Evolutionary conservation across 257 asterid species (phyloP).

Genomic region (Lycium barbarum): DNA sequence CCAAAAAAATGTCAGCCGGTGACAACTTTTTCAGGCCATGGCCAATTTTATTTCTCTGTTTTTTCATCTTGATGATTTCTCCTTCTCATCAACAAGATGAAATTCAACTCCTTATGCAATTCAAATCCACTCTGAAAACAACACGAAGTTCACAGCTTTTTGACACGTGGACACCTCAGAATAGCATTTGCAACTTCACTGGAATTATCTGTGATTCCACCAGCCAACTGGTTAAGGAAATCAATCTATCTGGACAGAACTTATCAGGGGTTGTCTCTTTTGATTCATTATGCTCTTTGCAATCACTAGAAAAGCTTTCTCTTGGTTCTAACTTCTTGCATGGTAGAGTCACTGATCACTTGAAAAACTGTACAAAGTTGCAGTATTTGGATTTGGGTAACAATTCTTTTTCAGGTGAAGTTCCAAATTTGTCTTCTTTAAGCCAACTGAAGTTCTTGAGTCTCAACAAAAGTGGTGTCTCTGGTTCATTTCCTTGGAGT

Average conservation of each 20-base stretch:
- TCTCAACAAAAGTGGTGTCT: slow-evolving; percentile 43
- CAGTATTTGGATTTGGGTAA: slow-evolving; percentile 46
- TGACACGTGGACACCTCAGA: slow-evolving; percentile 39
- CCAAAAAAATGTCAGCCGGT: slow-evolving; percentile 28
- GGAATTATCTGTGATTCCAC: slow-evolving; percentile 45
- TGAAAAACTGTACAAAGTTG: slow-evolving; percentile 46
- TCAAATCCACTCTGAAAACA: slow-evolving; percentile 41
- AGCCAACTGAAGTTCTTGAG: slow-evolving; percentile 40
- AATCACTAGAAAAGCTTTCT: slow-evolving; percentile 42
- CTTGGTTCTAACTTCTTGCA: slow-evolving; percentile 43
- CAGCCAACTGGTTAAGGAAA: slow-evolving; percentile 42
- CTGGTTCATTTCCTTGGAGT: slow-evolving; percentile 54
- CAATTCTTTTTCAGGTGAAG: slow-evolving; percentile 44
- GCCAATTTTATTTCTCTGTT: slow-evolving; percentile 1
- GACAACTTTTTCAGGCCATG: slow-evolving; percentile 31
- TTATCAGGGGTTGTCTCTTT: slow-evolving; percentile 47
- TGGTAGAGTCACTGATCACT: slow-evolving; percentile 41
- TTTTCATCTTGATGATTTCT: slow-evolving; percentile 21
- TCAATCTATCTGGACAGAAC: slow-evolving; percentile 43
- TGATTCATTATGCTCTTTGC: slow-evolving; percentile 47
- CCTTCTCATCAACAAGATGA: slow-evolving; percentile 35
- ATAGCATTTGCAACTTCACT: slow-evolving; percentile 41
- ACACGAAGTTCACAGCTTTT: slow-evolving; percentile 36
- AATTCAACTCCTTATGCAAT: slow-evolving; percentile 37
- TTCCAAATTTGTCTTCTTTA: slow-evolving; percentile 47